Base-by-base conservation (phyloP, 129 eudicot genomes). In the Chrysanthemum makinoi region DNA sequence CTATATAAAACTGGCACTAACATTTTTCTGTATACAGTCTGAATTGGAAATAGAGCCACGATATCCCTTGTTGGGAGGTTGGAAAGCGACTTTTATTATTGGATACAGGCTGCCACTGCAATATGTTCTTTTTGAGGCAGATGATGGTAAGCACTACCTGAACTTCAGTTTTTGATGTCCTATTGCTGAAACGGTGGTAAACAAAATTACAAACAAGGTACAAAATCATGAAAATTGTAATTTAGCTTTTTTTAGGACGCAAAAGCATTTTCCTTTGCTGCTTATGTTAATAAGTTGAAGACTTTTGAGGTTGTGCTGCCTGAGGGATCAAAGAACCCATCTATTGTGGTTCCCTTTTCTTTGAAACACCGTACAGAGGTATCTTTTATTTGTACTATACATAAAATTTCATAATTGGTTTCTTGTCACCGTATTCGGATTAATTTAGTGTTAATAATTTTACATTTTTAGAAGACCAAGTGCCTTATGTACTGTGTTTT, bases 21-120 rank as follows among this genome's bases (percentile, higher is more conserved):
- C 46, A 11, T 66, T 58, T 66, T 71, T 43, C 60, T 65, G 16
- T 20, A 72, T 78, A 79, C 89, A 95, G 99, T 95, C 99, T 26
- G 99, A 95, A 78, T 74, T 94, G 81, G 87, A 87, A 72, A 86
- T 94, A 54, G 96, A 90, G 82, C 99, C 99, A 14, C 77, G 99
- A 1, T 94, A 94, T 84, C 99, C 99, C 73, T 80, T 95, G 61
- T 86, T 95, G 79, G 99, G 99, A 44, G 99, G 99, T 65, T 95
- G 99, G 99, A 95, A 86, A 87, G 83, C 97, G 1, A 90, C 97
- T 17, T 95, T 95, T 81, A 58, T 84, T 66, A 86, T 95, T 72
- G 99, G 99, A 56, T 95, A 95, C 60, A 89, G n/a, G 76, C 72
- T 95, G 55, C 99, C 99, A 11, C 66, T 95, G 66, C 76, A 95